phyloP scores from a whole-genome alignment of 768 basidiomycete genomes.

The Termitomyces sp. region DNA sequence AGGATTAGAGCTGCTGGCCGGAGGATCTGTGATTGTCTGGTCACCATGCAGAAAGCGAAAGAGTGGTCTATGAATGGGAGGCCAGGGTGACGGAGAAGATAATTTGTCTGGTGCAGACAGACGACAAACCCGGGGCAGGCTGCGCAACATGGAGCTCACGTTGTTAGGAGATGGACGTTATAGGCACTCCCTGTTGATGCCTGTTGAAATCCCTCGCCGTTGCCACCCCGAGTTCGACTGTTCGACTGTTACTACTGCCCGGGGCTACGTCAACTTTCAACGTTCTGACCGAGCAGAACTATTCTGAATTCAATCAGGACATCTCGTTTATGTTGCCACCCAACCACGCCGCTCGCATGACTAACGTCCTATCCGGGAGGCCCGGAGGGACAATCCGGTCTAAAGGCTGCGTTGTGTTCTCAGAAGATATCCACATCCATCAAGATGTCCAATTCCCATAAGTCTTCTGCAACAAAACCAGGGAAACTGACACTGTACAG shows the following conservation, averaged over 20 bases:
- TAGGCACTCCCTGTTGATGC: conserved; percentile 6
- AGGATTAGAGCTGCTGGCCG: neutral
- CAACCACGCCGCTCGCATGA: neutral
- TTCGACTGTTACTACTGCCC: neutral
- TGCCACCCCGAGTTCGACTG: neutral
- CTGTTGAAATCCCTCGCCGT: neutral
- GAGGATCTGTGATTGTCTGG: conserved; percentile 11
- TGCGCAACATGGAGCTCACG: conserved; percentile 5
- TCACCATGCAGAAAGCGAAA: conserved; percentile 9
- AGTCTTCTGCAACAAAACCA: neutral
- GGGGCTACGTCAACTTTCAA: neutral
- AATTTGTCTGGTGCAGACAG: conserved; percentile 6
- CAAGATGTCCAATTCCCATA: neutral
- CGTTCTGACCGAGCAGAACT: neutral
- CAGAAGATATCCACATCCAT: neutral
- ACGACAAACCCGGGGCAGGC: conserved; percentile 11
- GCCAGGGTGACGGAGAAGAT: neutral
- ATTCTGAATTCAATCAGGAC: too few species aligned
- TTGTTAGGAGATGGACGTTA: neutral
- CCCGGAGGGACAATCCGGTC: neutral
- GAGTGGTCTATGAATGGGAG: neutral
- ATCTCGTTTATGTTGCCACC: neutral
- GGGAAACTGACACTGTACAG: conserved; percentile 14
- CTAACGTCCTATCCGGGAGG: neutral
- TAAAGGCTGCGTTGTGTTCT: neutral